phyloP scores from a whole-genome alignment of 352 stramenopile species.

The Albugo laibachii region DNA sequence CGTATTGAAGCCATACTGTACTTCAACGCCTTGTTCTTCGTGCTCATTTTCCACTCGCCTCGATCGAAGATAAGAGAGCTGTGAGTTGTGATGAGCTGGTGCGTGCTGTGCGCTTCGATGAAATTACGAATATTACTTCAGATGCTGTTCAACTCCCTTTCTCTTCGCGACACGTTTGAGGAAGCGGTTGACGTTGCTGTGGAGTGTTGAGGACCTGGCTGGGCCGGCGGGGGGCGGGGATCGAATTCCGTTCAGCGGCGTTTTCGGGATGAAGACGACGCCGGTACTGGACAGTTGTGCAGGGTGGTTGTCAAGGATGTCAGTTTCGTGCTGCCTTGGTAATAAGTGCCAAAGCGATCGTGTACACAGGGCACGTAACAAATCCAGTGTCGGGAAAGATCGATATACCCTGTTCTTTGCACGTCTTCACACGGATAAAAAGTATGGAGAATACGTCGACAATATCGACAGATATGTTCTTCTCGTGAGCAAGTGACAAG shows the following conservation, averaged over 20 bases:
- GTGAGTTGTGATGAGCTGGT: too few species aligned
- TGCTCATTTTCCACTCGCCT: too few species aligned
- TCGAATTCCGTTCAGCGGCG: neutral
- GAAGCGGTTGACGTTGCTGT: constrained; percentile 9
- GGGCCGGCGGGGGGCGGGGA: too few species aligned
- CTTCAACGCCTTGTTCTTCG: too few species aligned
- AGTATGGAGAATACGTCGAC: constrained; percentile 10
- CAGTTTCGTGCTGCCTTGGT: constrained; percentile 5
- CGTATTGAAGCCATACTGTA: too few species aligned
- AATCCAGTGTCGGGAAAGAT: constrained; percentile 11
- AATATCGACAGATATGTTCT: constrained; percentile 8
- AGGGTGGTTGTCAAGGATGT: constrained; percentile 7
- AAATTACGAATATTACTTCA: constrained; percentile 11
- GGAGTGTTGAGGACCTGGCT: neutral
- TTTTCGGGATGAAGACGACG: neutral
- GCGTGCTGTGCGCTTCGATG: too few species aligned
- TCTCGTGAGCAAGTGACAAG: constrained; percentile 8
- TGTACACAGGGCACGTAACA: constrained; percentile 8
- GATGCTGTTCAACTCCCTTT: neutral
- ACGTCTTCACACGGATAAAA: constrained; percentile 13
- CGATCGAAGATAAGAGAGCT: too few species aligned
- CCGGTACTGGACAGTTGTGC: neutral
- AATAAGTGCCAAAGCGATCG: constrained; percentile 6
- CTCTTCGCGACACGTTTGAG: constrained; percentile 2
- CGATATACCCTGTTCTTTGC: constrained; percentile 11